These are phyloP conservation scores for Populus hybrid DNA, from an alignment of 441 rosid genomes.

Conservation along the genomic window DNA sequence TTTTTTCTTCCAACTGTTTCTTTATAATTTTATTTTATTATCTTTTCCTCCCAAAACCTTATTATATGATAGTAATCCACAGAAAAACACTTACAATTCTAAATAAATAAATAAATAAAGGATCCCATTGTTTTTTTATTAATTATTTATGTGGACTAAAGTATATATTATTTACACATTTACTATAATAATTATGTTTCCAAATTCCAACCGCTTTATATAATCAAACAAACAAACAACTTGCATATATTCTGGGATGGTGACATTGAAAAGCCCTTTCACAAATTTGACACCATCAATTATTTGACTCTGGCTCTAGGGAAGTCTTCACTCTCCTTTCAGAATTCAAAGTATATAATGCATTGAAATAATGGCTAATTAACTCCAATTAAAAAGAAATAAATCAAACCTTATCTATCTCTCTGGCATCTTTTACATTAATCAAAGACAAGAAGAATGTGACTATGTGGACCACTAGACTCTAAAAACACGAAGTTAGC, in stretches of 20 bases:
- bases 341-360: not conserved
- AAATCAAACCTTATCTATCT: not conserved
- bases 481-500: no score
- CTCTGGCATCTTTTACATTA: not conserved
- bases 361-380: not conserved
- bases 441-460: not conserved
- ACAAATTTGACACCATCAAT: not conserved
- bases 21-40: no score
- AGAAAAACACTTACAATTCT: not conserved
- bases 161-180: not conserved
- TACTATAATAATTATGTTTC: constrained; percentile 10
- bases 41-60: no score
- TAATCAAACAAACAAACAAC: not conserved
- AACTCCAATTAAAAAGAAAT: not conserved
- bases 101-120: not conserved
- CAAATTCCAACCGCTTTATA: constrained; percentile 2
- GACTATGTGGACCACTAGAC: not conserved
- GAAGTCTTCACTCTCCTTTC: not conserved
- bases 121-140: not conserved
- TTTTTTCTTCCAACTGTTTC: no score
- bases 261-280: constrained; percentile 11
- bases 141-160: not conserved
- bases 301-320: not conserved
- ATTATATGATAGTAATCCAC: not conserved
- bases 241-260: constrained; percentile 8